Base-by-base conservation (phyloP, 2,329 filamentous ascomycete genomes). In the Verticillium longisporum region DNA sequence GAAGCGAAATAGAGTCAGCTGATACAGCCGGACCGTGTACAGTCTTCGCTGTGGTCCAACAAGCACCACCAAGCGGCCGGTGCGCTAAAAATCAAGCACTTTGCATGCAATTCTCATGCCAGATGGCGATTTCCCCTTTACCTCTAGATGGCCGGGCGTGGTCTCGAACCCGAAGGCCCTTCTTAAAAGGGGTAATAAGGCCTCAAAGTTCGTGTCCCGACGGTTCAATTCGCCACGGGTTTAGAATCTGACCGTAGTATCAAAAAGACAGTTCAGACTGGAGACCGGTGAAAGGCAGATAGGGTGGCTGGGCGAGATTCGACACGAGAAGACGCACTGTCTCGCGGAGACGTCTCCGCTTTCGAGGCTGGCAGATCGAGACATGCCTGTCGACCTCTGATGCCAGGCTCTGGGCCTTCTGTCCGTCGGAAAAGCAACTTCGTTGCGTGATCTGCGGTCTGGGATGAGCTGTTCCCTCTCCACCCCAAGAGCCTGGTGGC, bases 381-480 rank as follows among this genome's bases (percentile, higher is more conserved):
- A 50, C 45, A 21, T 13, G 45, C 45, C n/a, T 26, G 18, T 21
- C 18, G 13, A 18, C 45, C n/a, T 45, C 14, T n/a, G 10, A 21
- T 4, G 21, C 45, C 18, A 50, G 45, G 18, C 45, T 14, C 10
- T 41, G 11, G 38, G 2, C 14, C 45, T 50, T 50, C 45, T 50
- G 45, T n/a, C 45, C 7, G 45, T 50, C 18, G 18, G n/a, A 41
- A 50, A 50, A 50, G 45, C 45, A 50, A 50, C 18, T 56, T 56
- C 50, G 33, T 56, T 56, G 55, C 55, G 55, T 56, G 32, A 56
- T 56, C 32, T 50, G 45, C 45, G 45, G 37, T 41, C 31, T 45
- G 56, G 56, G 34, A 58, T 50, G 56, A 41, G 18, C 56, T 58
- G 56, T 31, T 31, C 33, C 36, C 37, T 58, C 56, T 33, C 56